These are phyloP conservation scores for Colletotrichum tropicale DNA, from an alignment of 2,329 filamentous ascomycete species.

Conservation along the genomic window DNA sequence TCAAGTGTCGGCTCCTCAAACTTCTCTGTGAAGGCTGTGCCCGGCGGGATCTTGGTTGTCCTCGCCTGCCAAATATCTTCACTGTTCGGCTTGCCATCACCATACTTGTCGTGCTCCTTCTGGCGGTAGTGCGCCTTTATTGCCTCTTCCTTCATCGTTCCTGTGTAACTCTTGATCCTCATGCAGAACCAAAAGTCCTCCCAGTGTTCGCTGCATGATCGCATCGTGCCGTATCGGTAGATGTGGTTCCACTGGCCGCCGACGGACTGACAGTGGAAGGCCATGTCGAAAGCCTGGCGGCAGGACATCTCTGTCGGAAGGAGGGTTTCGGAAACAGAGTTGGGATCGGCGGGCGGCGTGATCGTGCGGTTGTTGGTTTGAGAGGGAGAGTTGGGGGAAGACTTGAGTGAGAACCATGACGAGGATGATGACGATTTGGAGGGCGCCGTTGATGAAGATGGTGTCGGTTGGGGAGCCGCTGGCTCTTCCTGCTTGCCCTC, in stretches of 20 bases:
- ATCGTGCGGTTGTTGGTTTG: slow-evolving; percentile 21
- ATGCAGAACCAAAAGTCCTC: slow-evolving; percentile 98
- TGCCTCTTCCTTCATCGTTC: slow-evolving; percentile 62
- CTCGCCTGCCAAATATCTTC: slow-evolving; percentile 90
- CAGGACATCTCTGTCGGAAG: slow-evolving; percentile 88
- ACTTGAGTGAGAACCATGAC: slow-evolving; percentile 35
- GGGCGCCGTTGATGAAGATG: slow-evolving; percentile 20
- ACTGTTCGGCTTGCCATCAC: slow-evolving; percentile 69
- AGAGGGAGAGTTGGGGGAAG: slow-evolving; percentile 25
- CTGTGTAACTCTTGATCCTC: slow-evolving; percentile 71
- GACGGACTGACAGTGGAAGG: slow-evolving; percentile 91
- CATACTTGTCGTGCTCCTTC: slow-evolving; percentile 70
- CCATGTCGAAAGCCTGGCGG: slow-evolving; percentile 86
- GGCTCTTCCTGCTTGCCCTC: slow-evolving; percentile 31
- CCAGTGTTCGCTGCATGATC: slow-evolving; percentile 84
- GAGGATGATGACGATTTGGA: slow-evolving; percentile 31
- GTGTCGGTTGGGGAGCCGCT: slow-evolving; percentile 21
- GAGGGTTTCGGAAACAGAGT: slow-evolving; percentile 67
- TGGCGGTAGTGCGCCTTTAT: slow-evolving; percentile 72
- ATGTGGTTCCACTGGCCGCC: slow-evolving; percentile 91
- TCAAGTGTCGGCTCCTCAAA: slow-evolving; percentile 41
- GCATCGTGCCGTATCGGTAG: slow-evolving; percentile 82
- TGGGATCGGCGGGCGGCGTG: slow-evolving; percentile 31
- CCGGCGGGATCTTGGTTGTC: slow-evolving; percentile 59
- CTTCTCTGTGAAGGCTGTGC: slow-evolving; percentile 46